These are phyloP conservation scores for Colletotrichum magnum DNA, from an alignment of 2,329 filamentous ascomycete species.

Conservation along the genomic window DNA sequence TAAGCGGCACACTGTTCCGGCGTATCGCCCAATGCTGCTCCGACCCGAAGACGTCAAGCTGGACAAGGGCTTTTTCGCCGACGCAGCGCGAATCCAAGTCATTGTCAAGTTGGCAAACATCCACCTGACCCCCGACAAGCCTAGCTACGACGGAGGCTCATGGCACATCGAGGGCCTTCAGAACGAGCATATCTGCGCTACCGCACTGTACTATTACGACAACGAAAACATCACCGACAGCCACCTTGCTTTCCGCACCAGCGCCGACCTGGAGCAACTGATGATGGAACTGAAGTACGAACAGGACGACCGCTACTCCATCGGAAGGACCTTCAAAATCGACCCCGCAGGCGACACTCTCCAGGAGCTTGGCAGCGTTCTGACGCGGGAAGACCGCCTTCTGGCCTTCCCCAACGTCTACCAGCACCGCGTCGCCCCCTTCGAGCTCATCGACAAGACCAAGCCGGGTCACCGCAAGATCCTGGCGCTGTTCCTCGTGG, in stretches of 20 bases:
- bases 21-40: neutral
- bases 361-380: conserved; percentile 63
- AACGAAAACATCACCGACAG: conserved; percentile 70
- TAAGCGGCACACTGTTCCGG: conserved; percentile 30
- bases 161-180: conserved; percentile 70
- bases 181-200: conserved; percentile 76
- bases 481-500: conserved; percentile 72
- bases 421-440: conserved; percentile 67
- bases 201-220: conserved; percentile 74
- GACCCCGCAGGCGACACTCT: conserved; percentile 38
- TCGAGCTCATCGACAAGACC: conserved; percentile 64
- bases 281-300: conserved; percentile 45
- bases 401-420: conserved; percentile 69
- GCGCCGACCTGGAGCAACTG: conserved; percentile 50
- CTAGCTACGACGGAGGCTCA: conserved; percentile 64
- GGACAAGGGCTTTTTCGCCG: conserved; percentile 48
- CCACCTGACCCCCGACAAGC: conserved; percentile 70
- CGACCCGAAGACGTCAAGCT: conserved; percentile 44
- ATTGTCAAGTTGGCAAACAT: conserved; percentile 76
- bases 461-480: conserved; percentile 72
- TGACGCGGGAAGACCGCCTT: conserved; percentile 62
- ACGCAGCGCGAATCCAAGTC: conserved; percentile 64
- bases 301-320: conserved; percentile 51
- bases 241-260: conserved; percentile 64
- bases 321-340: conserved; percentile 54